Percentiles rank a stretch among this genome's conserved stretches.
These are phyloP conservation scores for Hymenoscyphus salicellus DNA, from an alignment of 2,329 filamentous ascomycete species.

Conservation along the genomic window DNA sequence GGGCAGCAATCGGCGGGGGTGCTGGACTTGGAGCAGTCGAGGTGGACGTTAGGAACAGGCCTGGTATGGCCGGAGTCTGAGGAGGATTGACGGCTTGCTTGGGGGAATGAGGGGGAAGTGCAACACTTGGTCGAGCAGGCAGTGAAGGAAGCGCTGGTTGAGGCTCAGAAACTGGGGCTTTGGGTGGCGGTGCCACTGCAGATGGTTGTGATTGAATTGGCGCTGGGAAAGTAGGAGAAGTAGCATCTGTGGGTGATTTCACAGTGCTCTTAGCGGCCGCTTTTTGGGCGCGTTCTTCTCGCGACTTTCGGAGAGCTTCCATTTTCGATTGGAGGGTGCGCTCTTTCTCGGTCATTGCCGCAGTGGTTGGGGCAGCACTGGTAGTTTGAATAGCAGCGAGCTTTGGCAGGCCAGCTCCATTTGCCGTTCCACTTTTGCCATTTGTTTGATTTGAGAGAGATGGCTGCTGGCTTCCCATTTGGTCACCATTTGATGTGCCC, in stretches of 20 bases:
- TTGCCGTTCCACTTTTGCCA: conserved; percentile 49
- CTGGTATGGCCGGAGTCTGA: conserved; percentile 26
- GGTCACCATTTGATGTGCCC: not conserved
- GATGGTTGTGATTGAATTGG: conserved; percentile 13
- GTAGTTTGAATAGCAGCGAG: conserved; percentile 5
- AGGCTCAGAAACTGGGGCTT: not conserved
- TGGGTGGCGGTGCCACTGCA: not conserved
- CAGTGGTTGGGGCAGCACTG: conserved; percentile 13
- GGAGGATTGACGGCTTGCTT: not conserved
- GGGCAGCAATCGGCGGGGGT: conserved; percentile 4
- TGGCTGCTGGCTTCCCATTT: conserved; percentile 3
- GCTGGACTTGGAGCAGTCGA: conserved; percentile 13
- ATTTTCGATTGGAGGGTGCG: conserved; percentile 73
- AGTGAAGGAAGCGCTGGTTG: not conserved
- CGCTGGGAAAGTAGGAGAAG: conserved; percentile 9
- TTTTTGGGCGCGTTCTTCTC: conserved; percentile 44
- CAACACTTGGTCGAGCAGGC: not conserved
- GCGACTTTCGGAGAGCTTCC: conserved; percentile 65
- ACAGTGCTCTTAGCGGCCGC: conserved; percentile 35
- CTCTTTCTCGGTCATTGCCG: conserved; percentile 64
- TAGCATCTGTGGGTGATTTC: conserved; percentile 14
- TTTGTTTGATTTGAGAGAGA: conserved; percentile 40
- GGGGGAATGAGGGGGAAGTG: not conserved
- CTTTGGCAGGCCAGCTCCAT: conserved; percentile 2
- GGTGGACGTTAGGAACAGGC: conserved; percentile 31